These are phyloP conservation scores for Aspergillus hancockii DNA, from an alignment of 495 filamentous ascomycete genomes.

Conservation along the genomic window DNA sequence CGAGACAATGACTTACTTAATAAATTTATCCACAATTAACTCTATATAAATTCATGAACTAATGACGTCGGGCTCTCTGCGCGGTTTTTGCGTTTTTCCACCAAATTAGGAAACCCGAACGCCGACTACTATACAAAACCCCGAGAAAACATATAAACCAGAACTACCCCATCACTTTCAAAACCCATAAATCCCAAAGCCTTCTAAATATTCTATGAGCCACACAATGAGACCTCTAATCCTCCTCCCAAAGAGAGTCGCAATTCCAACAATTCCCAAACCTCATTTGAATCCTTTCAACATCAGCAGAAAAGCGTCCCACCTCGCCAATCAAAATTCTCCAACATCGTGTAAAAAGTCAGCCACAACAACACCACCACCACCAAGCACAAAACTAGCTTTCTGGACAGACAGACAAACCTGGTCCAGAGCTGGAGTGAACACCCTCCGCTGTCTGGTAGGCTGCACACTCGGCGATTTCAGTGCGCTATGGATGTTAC, in stretches of 20 bases:
- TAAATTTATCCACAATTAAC: too few species aligned
- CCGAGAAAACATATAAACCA: neutral
- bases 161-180: too few species aligned
- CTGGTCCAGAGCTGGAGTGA: conserved; percentile 43
- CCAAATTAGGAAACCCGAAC: neutral
- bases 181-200: too few species aligned
- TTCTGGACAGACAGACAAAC: conserved; percentile 39
- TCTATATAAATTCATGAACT: neutral
- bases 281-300: neutral
- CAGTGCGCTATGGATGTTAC: conserved; percentile 36
- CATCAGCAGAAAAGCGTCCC: neutral
- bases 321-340: neutral
- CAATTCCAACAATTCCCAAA: neutral
- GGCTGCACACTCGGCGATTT: conserved; percentile 50
- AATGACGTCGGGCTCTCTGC: conserved; percentile 4
- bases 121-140: neutral
- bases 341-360: neutral
- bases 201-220: too few species aligned
- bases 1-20: neutral
- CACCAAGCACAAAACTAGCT: neutral
- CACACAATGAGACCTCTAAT: too few species aligned
- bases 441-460: conserved; percentile 45
- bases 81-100: conserved; percentile 1
- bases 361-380: neutral
- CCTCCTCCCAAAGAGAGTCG: neutral